Conservation (phyloP, 2,329 filamentous ascomycete genomes). For the Sarocladium kiliense region DNA sequence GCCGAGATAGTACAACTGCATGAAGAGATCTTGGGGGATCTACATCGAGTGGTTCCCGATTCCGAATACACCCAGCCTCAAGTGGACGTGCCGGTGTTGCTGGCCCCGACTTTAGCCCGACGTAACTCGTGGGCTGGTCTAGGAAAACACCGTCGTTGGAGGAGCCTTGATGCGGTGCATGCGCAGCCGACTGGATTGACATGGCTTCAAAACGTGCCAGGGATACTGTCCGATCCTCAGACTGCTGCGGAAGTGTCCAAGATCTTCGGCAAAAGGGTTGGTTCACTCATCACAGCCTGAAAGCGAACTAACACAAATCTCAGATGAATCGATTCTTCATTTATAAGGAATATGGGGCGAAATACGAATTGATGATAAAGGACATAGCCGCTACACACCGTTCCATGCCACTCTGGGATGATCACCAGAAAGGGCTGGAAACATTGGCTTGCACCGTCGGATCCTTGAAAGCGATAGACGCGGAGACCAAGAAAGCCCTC, state of each 20-base stretch:
- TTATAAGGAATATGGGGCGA: constrained; percentile 89
- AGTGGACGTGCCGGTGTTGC: not conserved
- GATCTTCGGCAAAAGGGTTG: constrained; percentile 55
- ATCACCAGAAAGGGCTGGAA: constrained; percentile 82
- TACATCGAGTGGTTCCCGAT: constrained; percentile 66
- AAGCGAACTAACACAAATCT: constrained; percentile 4
- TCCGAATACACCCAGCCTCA: constrained; percentile 52
- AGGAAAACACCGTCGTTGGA: constrained; percentile 39
- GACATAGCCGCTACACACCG: constrained; percentile 67
- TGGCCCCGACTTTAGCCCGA: not conserved
- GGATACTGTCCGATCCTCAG: constrained; percentile 53
- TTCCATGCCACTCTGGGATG: constrained; percentile 67
- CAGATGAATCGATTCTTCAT: constrained; percentile 77
- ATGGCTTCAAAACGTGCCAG: constrained; percentile 42
- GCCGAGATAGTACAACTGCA: constrained; percentile 78
- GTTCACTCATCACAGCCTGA: constrained; percentile 6
- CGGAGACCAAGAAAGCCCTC: constrained; percentile 66
- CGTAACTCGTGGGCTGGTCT: not conserved
- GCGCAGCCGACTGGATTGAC: constrained; percentile 31
- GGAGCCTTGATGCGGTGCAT: constrained; percentile 41
- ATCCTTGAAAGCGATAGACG: constrained; percentile 59
- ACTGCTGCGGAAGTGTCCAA: constrained; percentile 56
- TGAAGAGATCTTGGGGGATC: constrained; percentile 69
- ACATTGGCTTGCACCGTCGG: constrained; percentile 70
- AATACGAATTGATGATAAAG: constrained; percentile 79